Evolutionary conservation across 305 asterid species (phyloP), one percentile per base, ranked within the genome.

Genomic region (Euphrasia arctica): DNA sequence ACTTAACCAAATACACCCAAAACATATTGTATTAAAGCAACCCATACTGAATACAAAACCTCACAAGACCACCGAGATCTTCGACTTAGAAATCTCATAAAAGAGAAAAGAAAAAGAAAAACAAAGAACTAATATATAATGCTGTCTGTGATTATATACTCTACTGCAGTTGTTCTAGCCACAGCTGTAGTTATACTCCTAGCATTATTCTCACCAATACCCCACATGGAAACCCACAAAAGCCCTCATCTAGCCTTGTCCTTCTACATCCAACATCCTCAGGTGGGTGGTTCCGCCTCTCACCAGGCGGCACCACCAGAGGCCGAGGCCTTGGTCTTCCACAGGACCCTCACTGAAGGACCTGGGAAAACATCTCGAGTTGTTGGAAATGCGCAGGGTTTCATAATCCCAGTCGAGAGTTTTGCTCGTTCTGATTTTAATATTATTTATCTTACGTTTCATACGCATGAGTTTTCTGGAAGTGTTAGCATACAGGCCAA

Each of bases 351-450:
- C 27, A 84, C 93, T 0, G 91, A 80, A 48, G 91, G 95, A 32
- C 91, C 92, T 0, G 75, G 79, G 59, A 84, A 77, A 76, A 76
- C 82, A 1, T 84, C 91, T n/a, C 74, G 68, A 1, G 80, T 76
- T 31, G 86, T 90, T 5, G 97, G 97, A 28, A 85, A 75, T 54
- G 96, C 82, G 1, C 89, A 91, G 36, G 97, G 97, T 0, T 91
- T 91, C 72, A 84, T 88, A 31, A 80, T 91, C 41, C 96, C 96
- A 1, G 72, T 81, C 4, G 85, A 91, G 51, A 72, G 79, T 0
- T 91, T 91, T 4, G 91, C 86, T 0, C 82, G 82, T 58, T 88
- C 90, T 0, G 85, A 85, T 0, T 91, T 86, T 69, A 91, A 88
- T 34, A 76, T 91, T 28, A 84, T 88, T 56, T 86, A 91, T 72